These are phyloP conservation scores for Plasmodium yoelii DNA, from an alignment of 169 alveolate genomes.

Conservation along the genomic window DNA sequence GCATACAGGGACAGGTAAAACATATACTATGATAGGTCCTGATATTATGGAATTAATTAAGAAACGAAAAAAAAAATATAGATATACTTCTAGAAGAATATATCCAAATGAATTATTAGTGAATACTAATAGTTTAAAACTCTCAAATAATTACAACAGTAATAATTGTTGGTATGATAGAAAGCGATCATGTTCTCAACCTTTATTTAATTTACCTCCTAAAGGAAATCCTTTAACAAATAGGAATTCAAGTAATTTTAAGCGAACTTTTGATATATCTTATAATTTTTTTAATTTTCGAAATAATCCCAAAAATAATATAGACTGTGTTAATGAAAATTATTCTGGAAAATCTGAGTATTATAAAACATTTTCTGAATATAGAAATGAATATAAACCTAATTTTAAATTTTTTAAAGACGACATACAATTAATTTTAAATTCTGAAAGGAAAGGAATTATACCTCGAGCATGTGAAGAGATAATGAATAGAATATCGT, in stretches of 20 bases:
- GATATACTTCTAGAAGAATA: slow-evolving; percentile 5
- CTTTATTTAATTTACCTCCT: slow-evolving; percentile 62
- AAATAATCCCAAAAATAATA: slow-evolving; percentile 11
- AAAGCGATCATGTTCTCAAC: slow-evolving; percentile 76
- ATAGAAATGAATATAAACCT: slow-evolving; percentile 53
- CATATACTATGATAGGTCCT: slow-evolving; percentile 85
- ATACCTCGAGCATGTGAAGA: slow-evolving; percentile 86
- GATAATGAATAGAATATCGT: slow-evolving; percentile 75
- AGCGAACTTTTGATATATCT: slow-evolving; percentile 18
- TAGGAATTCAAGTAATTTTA: slow-evolving; percentile 40
- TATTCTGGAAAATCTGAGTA: slow-evolving; percentile 55
- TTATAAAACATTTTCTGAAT: slow-evolving; percentile 69
- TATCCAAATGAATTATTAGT: slow-evolving; percentile 26
- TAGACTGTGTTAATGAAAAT: slow-evolving; percentile 50
- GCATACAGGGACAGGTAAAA: slow-evolving; percentile 87
- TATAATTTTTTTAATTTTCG: slow-evolving; percentile 18
- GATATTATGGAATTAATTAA: slow-evolving; percentile 79
- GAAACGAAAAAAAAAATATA: slow-evolving; percentile 35
- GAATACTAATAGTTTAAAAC: slow-evolving; percentile 50
- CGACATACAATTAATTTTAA: slow-evolving; percentile 54
- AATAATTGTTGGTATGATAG: slow-evolving; percentile 61
- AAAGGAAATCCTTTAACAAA: slow-evolving; percentile 36
- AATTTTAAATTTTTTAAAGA: slow-evolving; percentile 35
- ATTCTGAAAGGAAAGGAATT: slow-evolving; percentile 80
- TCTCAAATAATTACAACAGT: slow-evolving; percentile 44